These are phyloP conservation scores for Albophoma yamanashiensis DNA, from an alignment of 2,329 filamentous ascomycete genomes.

Conservation along the genomic window DNA sequence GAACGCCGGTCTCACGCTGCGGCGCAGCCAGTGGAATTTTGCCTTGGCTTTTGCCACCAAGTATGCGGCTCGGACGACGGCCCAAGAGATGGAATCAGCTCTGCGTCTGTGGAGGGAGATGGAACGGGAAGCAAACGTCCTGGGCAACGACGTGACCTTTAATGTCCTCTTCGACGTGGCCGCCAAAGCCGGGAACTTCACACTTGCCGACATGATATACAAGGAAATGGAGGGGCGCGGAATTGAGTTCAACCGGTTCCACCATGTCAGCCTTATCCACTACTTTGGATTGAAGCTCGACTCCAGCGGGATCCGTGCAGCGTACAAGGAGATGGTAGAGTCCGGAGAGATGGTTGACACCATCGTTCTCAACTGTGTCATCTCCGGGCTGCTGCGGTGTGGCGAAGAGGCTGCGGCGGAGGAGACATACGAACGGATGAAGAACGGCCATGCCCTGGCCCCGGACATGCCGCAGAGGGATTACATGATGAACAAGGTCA, in stretches of 20 bases:
- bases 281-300: constrained; percentile 70
- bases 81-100: constrained; percentile 46
- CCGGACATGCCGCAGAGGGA: constrained; percentile 30
- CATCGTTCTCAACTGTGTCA: constrained; percentile 75
- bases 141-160: constrained; percentile 71
- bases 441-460: constrained; percentile 38
- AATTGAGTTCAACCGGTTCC: constrained; percentile 63
- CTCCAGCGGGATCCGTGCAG: constrained; percentile 59
- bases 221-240: constrained; percentile 66
- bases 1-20: constrained; percentile 57
- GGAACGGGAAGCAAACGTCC: constrained; percentile 60
- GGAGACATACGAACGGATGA: constrained; percentile 78
- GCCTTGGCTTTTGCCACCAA: constrained; percentile 71
- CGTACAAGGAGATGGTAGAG: constrained; percentile 76
- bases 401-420: constrained; percentile 70
- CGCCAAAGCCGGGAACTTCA: constrained; percentile 73
- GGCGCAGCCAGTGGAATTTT: constrained; percentile 65
- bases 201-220: constrained; percentile 74
- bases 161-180: constrained; percentile 88
- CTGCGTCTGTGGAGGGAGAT: constrained; percentile 81
- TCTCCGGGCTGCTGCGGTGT: constrained; percentile 64
- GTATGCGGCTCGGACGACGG: constrained; percentile 51
- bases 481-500: constrained; percentile 34
- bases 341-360: constrained; percentile 84
- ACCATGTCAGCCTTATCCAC: constrained; percentile 72